Percentiles rank a stretch among this genome's conserved stretches.
Evolutionary conservation across 441 rosid species (phyloP).

Genomic region (Pelargonium australe): DNA sequence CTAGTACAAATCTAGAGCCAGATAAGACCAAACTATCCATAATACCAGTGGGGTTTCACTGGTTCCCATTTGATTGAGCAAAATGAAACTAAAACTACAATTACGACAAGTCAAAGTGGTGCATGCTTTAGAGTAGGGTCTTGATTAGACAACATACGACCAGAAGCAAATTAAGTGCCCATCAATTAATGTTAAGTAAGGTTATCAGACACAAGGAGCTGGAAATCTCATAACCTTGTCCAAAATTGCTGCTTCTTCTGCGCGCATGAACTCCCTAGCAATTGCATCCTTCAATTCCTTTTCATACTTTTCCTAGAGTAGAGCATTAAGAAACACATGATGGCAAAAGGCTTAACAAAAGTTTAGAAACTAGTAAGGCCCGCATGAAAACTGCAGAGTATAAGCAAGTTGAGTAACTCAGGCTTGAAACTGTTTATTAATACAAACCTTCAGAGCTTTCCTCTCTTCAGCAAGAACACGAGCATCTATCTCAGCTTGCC

Average conservation of each 20-base stretch:
- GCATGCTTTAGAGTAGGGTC: slow-evolving; percentile 1
- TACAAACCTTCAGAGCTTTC: slow-evolving; percentile 62
- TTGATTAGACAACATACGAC: neutral
- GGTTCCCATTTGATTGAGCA: neutral
- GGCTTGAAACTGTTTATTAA: slow-evolving; percentile 7
- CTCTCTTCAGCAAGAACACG: slow-evolving; percentile 61
- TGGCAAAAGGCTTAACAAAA: slow-evolving; percentile 12
- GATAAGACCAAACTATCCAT: neutral
- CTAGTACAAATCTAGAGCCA: neutral
- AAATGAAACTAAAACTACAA: neutral
- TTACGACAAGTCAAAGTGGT: neutral
- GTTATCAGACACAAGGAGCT: slow-evolving; percentile 10
- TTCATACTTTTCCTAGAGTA: slow-evolving; percentile 73
- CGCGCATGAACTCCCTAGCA: slow-evolving; percentile 87
- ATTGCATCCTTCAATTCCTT: slow-evolving; percentile 81
- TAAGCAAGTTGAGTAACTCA: slow-evolving; percentile 17
- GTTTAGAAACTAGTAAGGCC: slow-evolving; percentile 2
- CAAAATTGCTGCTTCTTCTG: slow-evolving; percentile 89
- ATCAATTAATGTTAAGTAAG: neutral
- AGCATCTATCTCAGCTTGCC: slow-evolving; percentile 86
- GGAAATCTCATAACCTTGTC: slow-evolving; percentile 59
- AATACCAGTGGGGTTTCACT: neutral
- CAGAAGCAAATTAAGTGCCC: neutral
- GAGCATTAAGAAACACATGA: slow-evolving; percentile 12
- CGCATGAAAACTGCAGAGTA: neutral